phyloP scores from a whole-genome alignment of 306 rosid genomes.

The Citrullus amarus region DNA sequence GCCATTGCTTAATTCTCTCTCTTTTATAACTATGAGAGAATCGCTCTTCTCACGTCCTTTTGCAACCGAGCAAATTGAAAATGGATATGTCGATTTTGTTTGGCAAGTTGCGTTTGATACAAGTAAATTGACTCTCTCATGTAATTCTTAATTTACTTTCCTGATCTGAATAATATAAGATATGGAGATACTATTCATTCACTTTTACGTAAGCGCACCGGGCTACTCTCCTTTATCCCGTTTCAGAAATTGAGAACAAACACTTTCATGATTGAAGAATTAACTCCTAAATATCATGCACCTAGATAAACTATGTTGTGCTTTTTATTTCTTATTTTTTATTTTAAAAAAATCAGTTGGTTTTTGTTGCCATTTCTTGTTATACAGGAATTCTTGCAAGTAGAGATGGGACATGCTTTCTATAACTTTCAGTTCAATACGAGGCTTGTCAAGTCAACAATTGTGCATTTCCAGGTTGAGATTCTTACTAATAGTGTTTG shows the following conservation, averaged over 20 bases:
- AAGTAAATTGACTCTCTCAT: neutral
- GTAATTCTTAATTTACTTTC: neutral
- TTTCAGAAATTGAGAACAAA: neutral
- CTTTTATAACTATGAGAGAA: neutral
- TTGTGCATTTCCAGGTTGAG: slow-evolving; percentile 91
- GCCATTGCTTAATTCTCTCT: neutral
- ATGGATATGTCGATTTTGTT: neutral
- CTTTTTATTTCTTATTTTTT: neutral
- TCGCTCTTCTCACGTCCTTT: neutral
- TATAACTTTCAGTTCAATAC: slow-evolving; percentile 87
- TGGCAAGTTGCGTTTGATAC: slow-evolving; percentile 5
- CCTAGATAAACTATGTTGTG: neutral
- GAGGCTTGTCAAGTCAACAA: slow-evolving; percentile 79
- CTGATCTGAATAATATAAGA: neutral
- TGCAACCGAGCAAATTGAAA: neutral
- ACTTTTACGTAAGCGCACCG: neutral
- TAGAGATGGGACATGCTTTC: slow-evolving; percentile 46
- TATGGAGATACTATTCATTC: neutral
- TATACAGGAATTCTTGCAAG: slow-evolving; percentile 56
- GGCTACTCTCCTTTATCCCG: neutral
- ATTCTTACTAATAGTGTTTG: neutral
- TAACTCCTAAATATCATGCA: neutral
- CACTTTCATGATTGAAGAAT: neutral
- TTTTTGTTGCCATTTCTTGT: neutral
- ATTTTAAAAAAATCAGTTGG: neutral